Evolutionary conservation across 345 rosid species (phyloP), one percentile per base, ranked within the genome.

Genomic region (Raphanus sativus): DNA sequence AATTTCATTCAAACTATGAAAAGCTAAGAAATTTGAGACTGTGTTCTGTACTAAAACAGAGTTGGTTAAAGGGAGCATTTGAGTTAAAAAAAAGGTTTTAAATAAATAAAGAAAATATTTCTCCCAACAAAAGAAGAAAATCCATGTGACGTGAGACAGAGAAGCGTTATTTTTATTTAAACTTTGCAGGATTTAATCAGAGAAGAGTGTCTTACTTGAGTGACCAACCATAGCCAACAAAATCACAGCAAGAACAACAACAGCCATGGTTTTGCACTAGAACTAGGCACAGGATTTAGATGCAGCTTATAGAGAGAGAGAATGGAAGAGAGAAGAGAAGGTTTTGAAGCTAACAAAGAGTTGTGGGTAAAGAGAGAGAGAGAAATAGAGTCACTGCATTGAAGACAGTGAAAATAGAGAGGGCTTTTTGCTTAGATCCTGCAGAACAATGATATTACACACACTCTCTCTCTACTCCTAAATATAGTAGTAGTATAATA

Each of bases 201-300:
- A 70, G 75, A 33, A 40, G 54, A 69, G 45, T 70, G 29, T 12
- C 85, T 80, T 81, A 87, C 91, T 78, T 62, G 93, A 87, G 70
- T 65, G 83, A 76, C 86, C 87, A 68, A 85, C 69, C 81, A 87
- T 63, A 81, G 88, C 86, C 78, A 89, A 60, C 67, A 86, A 42
- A 79, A 89, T 83, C 80, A 78, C 59, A 3, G 84, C 67, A 67
- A 89, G 75, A 80, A 63, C 71, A 63, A 45, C 16, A 24, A 71
- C 54, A 33, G 15, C 79, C 79, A 80, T 80, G 75, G 76, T 24
- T 34, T 15, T 63, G 61, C 60, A 69, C 69, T 62, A 62, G 75
- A 68, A 21, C 68, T 17, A 55, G 64, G 26, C 26, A 24, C 70
- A 33, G 48, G 50, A 63, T 38, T 54, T 48, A 48, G 75, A 66